Conservation (phyloP, 225 moss, liverwort and hornwort genomes). For the Straminergon stramineum region DNA sequence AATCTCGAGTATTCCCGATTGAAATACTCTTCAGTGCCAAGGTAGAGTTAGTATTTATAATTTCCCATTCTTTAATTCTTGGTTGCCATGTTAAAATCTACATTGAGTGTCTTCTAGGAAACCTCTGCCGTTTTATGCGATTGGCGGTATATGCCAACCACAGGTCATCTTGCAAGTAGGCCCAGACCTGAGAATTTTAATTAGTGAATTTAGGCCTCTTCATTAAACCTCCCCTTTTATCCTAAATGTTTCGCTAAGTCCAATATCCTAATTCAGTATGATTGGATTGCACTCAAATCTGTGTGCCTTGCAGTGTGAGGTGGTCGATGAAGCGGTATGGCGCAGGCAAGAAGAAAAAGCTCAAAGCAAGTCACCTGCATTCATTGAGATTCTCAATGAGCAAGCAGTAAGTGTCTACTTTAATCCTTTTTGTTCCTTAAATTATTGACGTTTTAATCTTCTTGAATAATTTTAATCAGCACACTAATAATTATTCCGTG, state of each 20-base stretch:
- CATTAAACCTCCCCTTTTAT: neutral
- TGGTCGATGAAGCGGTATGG: constrained; percentile 29
- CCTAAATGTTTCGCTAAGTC: neutral
- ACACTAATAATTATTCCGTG: too few relatives aligned
- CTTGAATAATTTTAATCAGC: neutral
- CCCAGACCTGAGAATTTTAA: neutral
- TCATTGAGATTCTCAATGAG: constrained; percentile 16
- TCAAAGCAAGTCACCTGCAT: constrained; percentile 1
- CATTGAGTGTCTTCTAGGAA: neutral
- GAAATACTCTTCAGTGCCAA: constrained; percentile 19
- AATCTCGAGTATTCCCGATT: constrained; percentile 17
- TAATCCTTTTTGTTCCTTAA: neutral
- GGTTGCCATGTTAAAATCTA: neutral
- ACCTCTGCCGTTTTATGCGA: neutral
- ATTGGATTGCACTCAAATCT: neutral
- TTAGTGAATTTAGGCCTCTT: neutral
- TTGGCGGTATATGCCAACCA: neutral
- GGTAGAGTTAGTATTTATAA: neutral
- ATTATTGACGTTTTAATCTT: neutral
- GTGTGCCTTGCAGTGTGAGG: constrained; percentile 14
- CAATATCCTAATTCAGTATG: too few relatives aligned
- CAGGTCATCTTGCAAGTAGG: neutral
- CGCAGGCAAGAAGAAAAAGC: constrained; percentile 11
- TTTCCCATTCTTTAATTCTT: neutral
- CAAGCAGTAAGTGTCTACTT: neutral